Conservation (phyloP, 2,329 filamentous ascomycete species). For the Fusarium chlamydosporum region DNA sequence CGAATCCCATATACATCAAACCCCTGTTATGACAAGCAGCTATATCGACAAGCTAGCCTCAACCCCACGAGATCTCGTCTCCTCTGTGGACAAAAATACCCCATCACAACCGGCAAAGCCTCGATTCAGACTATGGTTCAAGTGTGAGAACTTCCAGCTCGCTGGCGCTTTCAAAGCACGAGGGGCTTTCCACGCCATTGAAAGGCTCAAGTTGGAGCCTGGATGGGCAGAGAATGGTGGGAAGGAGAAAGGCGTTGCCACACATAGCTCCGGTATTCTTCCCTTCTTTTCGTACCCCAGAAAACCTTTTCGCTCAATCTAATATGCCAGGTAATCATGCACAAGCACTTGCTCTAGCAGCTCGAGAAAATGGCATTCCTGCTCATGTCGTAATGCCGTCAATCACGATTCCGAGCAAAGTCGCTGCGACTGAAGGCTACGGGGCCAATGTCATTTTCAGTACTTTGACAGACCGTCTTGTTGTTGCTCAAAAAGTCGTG, state of each 20-base stretch:
- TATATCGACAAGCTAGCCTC: constrained; percentile 6
- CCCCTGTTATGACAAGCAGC: constrained; percentile 7
- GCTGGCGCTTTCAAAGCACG: constrained; percentile 6
- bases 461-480: constrained; percentile 3
- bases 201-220: constrained; percentile 1
- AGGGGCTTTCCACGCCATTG: constrained; percentile 6
- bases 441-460: constrained; percentile 13
- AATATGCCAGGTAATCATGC: constrained; percentile 4
- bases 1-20: constrained; percentile 1
- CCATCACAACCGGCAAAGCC: neutral
- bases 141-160: constrained; percentile 13
- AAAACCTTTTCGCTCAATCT: no score
- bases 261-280: constrained; percentile 5
- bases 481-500: neutral
- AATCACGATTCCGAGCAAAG: constrained; percentile 4
- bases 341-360: constrained; percentile 6
- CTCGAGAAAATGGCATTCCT: constrained; percentile 6
- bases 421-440: constrained; percentile 7
- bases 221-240: constrained; percentile 2
- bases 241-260: neutral
- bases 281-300: no score
- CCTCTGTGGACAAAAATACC: accelerated
- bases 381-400: constrained; percentile 15
- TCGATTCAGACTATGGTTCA: constrained; percentile 1
- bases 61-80: neutral